Evolutionary conservation across 352 stramenopile species (phyloP).

Genomic region (Phytophthora aleatoria): DNA sequence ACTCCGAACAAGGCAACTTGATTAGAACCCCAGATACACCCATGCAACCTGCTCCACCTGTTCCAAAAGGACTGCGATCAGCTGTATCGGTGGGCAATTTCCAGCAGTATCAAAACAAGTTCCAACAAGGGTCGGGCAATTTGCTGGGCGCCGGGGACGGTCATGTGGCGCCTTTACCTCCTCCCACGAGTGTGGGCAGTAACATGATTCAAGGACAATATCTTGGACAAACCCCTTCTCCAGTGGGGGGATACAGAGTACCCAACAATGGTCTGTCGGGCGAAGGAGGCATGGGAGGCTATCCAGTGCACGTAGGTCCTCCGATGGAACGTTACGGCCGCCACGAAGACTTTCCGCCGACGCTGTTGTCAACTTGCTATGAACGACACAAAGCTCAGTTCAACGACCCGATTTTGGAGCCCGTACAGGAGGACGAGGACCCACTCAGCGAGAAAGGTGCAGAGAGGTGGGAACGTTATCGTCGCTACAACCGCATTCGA

Average conservation of each 20-base stretch:
- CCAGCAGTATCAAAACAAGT: slow-evolving; percentile 65
- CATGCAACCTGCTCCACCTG: slow-evolving; percentile 15
- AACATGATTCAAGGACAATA: slow-evolving; percentile 32
- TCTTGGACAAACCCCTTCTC: slow-evolving; percentile 17
- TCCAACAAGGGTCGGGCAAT: slow-evolving; percentile 26
- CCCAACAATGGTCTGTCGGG: slow-evolving; percentile 7
- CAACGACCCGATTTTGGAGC: slow-evolving; percentile 71
- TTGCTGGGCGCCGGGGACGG: slow-evolving; percentile 8
- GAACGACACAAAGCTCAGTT: slow-evolving; percentile 73
- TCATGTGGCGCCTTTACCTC: slow-evolving; percentile 9
- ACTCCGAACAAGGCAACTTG: slow-evolving; percentile 24
- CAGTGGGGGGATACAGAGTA: slow-evolving; percentile 23
- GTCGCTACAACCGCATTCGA: slow-evolving; percentile 70
- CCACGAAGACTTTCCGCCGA: slow-evolving; percentile 55
- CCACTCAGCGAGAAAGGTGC: slow-evolving; percentile 77
- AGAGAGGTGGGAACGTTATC: slow-evolving; percentile 64
- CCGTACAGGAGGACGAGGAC: slow-evolving; percentile 71
- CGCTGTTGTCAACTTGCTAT: slow-evolving; percentile 66
- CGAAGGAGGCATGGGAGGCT: slow-evolving; percentile 8
- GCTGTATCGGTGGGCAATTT: slow-evolving; percentile 81
- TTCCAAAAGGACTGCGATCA: slow-evolving; percentile 48
- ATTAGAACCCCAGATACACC: slow-evolving; percentile 27
- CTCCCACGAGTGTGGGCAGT: slow-evolving; percentile 20
- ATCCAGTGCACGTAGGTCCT: slow-evolving; percentile 25
- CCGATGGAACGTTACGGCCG: slow-evolving; percentile 47